Evolutionary conservation across 2,329 filamentous ascomycete species (phyloP), one percentile per base, ranked within the genome.

Genomic region (Penicillium sp.): DNA sequence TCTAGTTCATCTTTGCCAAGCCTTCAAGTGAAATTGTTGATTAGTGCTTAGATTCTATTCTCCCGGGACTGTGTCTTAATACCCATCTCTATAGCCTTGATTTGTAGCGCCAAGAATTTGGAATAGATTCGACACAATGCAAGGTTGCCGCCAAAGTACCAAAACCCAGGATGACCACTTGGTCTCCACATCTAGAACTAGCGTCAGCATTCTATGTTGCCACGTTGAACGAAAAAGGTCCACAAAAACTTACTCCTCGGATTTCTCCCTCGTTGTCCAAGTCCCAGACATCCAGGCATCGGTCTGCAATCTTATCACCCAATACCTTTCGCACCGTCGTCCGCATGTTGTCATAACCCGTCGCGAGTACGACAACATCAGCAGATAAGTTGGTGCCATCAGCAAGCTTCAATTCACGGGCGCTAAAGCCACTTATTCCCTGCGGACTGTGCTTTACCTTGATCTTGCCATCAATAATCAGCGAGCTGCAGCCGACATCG

Each of bases 321-420:
- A 91, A 81, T 22, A 89, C 83, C 35, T 80, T 79, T n/a, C 84
- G 76, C 1, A 87, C 85, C 22, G 84, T 84, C 0, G 84, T 87
- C 11, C 81, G 80, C 88, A 91, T 92, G 69, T 89, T 90, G 62
- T 87, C 83, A 66, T 89, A 90, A 3, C 83, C 86, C 0, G 86
- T 89, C 0, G 86, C 86, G 45, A 88, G 80, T 0, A 90, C 81
- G 8, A 90, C 82, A 63, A 89, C 81, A 63, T 90, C 87, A 0
- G 87, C 86, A 19, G 84, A 80, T 0, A 89, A 71, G 65, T 82
- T 80, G 0, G 76, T 74, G 0, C 86, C 87, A 61, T 89, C 87
- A 0, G 79, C 79, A 3, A 88, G 80, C 1, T 76, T 71, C 0
- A 84, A 63, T 0, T 80, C 81, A 0, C 76, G 68, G 0, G 81